Percentiles rank a stretch among this genome's conserved stretches.
These are phyloP conservation scores for Metschnikowia sp. DNA, from an alignment of 805 yeast species.

Conservation along the genomic window DNA sequence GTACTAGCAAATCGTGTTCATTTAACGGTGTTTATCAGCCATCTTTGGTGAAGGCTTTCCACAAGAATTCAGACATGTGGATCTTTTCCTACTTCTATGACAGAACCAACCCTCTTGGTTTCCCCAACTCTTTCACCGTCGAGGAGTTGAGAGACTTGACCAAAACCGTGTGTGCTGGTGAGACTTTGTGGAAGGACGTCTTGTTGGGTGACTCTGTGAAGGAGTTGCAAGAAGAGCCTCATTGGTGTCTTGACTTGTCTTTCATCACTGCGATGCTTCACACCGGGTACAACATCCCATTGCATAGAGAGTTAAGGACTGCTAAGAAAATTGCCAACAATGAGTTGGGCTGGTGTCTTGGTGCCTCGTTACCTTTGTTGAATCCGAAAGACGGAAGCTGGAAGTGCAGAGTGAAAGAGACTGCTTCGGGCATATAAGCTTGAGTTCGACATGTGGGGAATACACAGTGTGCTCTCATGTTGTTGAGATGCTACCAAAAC, in stretches of 20 bases:
- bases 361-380: slow-evolving; percentile 90
- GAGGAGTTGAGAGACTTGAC: slow-evolving; percentile 82
- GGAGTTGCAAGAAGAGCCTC: slow-evolving; percentile 73
- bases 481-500: background rate
- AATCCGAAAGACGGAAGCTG: slow-evolving; percentile 60
- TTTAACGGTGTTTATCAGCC: slow-evolving; percentile 99
- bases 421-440: background rate
- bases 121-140: slow-evolving; percentile 87
- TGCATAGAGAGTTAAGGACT: slow-evolving; percentile 83
- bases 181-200: slow-evolving; percentile 68
- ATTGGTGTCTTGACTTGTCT: slow-evolving; percentile 90
- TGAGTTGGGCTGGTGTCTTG: slow-evolving; percentile 98
- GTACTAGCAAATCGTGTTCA: slow-evolving; percentile 80
- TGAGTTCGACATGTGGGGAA: background rate
- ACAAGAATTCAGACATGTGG: slow-evolving; percentile 69
- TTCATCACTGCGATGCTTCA: slow-evolving; percentile 88
- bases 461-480: background rate
- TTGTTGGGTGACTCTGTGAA: slow-evolving; percentile 63
- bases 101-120: slow-evolving; percentile 88
- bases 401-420: slow-evolving; percentile 53
- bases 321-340: slow-evolving; percentile 85
- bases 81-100: slow-evolving; percentile 95
- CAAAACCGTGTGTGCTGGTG: slow-evolving; percentile 81
- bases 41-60: slow-evolving; percentile 74
- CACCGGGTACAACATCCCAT: slow-evolving; percentile 95